Conservation (phyloP, 179 eudicot genomes). For the Vitellaria paradoxa region DNA sequence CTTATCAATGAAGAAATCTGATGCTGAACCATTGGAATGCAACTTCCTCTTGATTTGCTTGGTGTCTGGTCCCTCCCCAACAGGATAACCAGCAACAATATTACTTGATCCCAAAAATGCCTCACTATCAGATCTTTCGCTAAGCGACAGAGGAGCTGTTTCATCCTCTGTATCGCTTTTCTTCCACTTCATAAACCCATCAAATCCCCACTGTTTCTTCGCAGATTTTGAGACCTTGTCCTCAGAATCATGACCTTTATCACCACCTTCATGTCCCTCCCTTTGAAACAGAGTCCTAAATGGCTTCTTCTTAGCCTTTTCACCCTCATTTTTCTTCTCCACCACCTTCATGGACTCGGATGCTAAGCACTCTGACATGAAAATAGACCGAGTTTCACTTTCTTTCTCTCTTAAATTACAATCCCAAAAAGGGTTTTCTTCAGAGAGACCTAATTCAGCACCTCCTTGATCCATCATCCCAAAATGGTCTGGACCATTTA, state of each 20-base stretch:
- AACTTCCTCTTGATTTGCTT: slow-evolving; percentile 58
- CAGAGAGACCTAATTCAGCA: slow-evolving; percentile 23
- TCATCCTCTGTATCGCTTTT: slow-evolving; percentile 51
- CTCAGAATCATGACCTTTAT: slow-evolving; percentile 14
- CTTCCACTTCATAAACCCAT: slow-evolving; percentile 76
- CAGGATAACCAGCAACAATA: slow-evolving; percentile 25
- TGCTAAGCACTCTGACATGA: slow-evolving; percentile 50
- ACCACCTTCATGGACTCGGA: slow-evolving; percentile 22
- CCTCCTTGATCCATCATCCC: slow-evolving; percentile 6
- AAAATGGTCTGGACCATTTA: slow-evolving; percentile 26
- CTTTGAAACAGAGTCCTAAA: slow-evolving; percentile 33
- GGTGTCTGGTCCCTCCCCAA: slow-evolving; percentile 48
- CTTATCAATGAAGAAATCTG: slow-evolving; percentile 80
- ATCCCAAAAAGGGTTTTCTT: slow-evolving; percentile 60
- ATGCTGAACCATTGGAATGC: slow-evolving; percentile 53
- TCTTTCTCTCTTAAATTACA: slow-evolving; percentile 26
- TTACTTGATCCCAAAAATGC: slow-evolving; percentile 21
- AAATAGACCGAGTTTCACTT: slow-evolving; percentile 36
- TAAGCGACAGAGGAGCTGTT: slow-evolving; percentile 40
- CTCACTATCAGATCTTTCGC: slow-evolving; percentile 36
- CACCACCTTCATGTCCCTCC: slow-evolving; percentile 18
- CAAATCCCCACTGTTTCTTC: slow-evolving; percentile 57
- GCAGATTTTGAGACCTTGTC: slow-evolving; percentile 31
- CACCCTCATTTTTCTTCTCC: slow-evolving; percentile 23
- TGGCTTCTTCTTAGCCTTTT: slow-evolving; percentile 37